phyloP scores from a whole-genome alignment of 306 rosid genomes.

The Chamaecrista fasciculata region DNA sequence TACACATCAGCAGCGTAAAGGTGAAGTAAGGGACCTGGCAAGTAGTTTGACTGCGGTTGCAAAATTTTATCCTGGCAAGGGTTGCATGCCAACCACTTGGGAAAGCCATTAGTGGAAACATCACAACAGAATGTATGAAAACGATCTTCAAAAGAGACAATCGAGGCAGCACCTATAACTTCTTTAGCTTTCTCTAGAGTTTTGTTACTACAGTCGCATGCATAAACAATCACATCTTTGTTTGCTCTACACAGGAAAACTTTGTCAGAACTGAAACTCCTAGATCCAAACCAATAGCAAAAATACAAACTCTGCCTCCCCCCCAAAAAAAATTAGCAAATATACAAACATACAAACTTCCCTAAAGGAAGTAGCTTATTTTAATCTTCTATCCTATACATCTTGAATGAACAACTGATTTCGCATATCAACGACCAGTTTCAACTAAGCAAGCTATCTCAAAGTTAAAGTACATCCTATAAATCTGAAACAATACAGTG shows the following conservation, averaged over 20 bases:
- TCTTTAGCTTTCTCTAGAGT: constrained; percentile 66
- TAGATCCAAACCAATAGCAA: not conserved
- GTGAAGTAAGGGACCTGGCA: constrained; percentile 51
- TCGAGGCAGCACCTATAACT: constrained; percentile 41
- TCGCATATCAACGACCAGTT: not conserved
- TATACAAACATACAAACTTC: constrained; percentile 11
- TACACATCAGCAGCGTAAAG: constrained; percentile 5
- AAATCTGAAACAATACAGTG: no score
- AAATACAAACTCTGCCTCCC: constrained; percentile 17
- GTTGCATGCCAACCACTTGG: constrained; percentile 71
- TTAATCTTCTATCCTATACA: constrained; percentile 16
- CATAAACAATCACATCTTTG: constrained; percentile 60
- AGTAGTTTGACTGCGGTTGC: constrained; percentile 24
- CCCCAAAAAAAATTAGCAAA: no score
- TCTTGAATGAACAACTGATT: not conserved
- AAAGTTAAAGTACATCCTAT: constrained; percentile 4
- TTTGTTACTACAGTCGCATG: constrained; percentile 81
- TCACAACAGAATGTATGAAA: constrained; percentile 75
- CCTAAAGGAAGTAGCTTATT: not conserved
- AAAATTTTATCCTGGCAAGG: constrained; percentile 41
- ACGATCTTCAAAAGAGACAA: constrained; percentile 38
- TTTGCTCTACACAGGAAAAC: constrained; percentile 57
- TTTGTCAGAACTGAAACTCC: constrained; percentile 11
- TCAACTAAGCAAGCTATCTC: constrained; percentile 9
- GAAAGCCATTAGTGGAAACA: constrained; percentile 55